Conservation (phyloP, 1,284 basidiomycete genomes). For the Puccinia polysora region DNA sequence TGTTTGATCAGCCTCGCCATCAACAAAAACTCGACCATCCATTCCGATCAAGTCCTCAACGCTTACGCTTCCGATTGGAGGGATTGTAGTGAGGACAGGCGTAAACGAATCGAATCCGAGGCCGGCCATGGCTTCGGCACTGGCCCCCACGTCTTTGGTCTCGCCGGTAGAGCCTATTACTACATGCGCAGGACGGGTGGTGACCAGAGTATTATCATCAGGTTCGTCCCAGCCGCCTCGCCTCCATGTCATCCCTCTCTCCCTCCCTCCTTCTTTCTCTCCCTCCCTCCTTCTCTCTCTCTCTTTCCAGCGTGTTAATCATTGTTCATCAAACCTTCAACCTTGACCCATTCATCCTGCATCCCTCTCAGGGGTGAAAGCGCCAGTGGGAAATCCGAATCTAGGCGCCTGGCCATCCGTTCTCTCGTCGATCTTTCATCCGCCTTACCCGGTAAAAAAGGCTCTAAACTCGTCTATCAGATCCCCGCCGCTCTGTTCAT, state of each 20-base stretch:
- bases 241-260: background rate
- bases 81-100: constrained; percentile 56
- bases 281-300: constrained; percentile 5
- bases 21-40: constrained; percentile 74
- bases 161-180: constrained; percentile 86
- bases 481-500: constrained; percentile 91
- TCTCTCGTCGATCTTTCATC: constrained; percentile 81
- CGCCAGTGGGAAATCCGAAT: constrained; percentile 88
- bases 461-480: constrained; percentile 74
- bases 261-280: background rate
- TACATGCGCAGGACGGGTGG: constrained; percentile 90
- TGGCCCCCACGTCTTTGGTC: constrained; percentile 75
- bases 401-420: constrained; percentile 81
- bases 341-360: background rate
- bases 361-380: constrained; percentile 70
- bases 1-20: constrained; percentile 76
- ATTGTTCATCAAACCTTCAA: background rate
- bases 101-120: constrained; percentile 54
- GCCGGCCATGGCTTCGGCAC: constrained; percentile 43
- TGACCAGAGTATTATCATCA: constrained; percentile 82
- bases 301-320: background rate
- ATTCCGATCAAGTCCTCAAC: constrained; percentile 72
- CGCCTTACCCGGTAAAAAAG: constrained; percentile 85
- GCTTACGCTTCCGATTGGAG: constrained; percentile 75
- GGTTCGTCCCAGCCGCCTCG: constrained; percentile 57